phyloP scores from a whole-genome alignment of 257 asterid genomes.

The Lavandula angustifolia region DNA sequence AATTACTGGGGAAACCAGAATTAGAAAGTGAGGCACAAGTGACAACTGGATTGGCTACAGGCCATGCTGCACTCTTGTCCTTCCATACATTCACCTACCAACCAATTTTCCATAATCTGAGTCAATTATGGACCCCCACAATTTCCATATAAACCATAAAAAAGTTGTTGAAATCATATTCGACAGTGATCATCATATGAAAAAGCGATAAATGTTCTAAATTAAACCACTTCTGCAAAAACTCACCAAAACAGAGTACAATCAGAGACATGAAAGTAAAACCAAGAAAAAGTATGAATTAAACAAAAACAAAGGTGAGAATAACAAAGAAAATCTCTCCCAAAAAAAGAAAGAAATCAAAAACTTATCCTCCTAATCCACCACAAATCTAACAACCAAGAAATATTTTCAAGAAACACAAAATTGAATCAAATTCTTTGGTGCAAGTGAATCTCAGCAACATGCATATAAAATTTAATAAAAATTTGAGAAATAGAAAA shows the following conservation, averaged over 20 bases:
- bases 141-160: conserved; percentile 7
- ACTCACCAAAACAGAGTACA: neutral
- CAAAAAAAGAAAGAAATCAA: neutral
- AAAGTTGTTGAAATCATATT: neutral
- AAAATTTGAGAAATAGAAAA: neutral
- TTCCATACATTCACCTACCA: conserved; percentile 72
- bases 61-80: conserved; percentile 84
- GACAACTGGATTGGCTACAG: conserved; percentile 87
- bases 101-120: conserved; percentile 27
- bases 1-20: conserved; percentile 87
- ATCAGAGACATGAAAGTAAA: conserved; percentile 17
- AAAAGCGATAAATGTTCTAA: neutral
- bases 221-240: neutral
- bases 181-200: conserved; percentile 9
- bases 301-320: neutral
- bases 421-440: neutral
- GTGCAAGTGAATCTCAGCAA: neutral
- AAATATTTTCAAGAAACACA: neutral
- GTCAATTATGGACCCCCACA: conserved; percentile 8
- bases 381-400: conserved; percentile 7
- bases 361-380: conserved; percentile 11
- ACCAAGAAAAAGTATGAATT: neutral
- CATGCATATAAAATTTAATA: conserved; percentile 13
- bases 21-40: conserved; percentile 89
- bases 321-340: conserved; percentile 17